Evolutionary conservation across 2,329 filamentous ascomycete species (phyloP), one percentile per base, ranked within the genome.

Genomic region (Alternaria longipes): DNA sequence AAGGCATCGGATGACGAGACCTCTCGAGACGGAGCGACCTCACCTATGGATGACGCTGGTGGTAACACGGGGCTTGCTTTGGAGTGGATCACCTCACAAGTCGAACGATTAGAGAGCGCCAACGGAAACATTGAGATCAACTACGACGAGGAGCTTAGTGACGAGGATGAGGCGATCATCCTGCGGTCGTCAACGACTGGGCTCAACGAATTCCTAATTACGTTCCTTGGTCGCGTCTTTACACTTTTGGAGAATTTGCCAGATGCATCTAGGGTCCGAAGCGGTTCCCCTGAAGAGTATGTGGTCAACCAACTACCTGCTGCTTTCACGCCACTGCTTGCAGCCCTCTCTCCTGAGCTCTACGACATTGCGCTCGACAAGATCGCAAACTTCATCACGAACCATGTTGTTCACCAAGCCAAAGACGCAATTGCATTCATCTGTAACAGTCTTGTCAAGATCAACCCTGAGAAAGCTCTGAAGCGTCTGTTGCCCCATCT

Each of bases 341-440:
- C 94, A 0, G 92, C 94, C 0, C 83, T 99, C 24, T 98, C 95
- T 0, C 92, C 94, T 0, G 93, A 97, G 73, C 87, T 98, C 11
- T 99, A 96, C 72, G 95, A 98, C 72, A 87, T 95, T 75, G 93
- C 92, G 0, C 82, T 99, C 52, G 91, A 97, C 62, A 98, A 98
- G 83, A 89, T 99, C 69, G 91, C 93, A 3, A 88, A 92, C 32
- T 99, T 99, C 77, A 91, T 97, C 26, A 90, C 91, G 1, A 92
- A 92, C 65, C 95, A 98, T 81, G 95, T 99, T 50, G 94, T 99
- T 18, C 94, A 99, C 72, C 95, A 98, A 80, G 94, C 95, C 54
- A 86, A 94, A 67, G 95, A 99, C 83, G 94, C 95, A 8, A 97
- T 99, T 91, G 95, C 96, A 1, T 99, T 97, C 85, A 98, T 98